Conservation (phyloP, 2,329 filamentous ascomycete species). For the Penicillium sp. region DNA sequence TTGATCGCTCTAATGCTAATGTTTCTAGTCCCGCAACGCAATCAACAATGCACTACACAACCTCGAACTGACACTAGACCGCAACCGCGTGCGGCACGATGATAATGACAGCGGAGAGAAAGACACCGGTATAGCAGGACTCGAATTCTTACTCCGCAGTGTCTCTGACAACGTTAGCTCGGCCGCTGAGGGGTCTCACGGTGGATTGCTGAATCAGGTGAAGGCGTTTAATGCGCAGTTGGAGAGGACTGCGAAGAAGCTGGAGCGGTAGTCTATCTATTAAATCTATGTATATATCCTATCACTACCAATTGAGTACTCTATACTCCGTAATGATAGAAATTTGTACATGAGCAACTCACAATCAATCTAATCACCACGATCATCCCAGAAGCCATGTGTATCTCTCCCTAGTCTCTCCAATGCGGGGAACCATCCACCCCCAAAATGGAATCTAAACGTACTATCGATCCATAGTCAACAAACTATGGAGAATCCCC, state of each 20-base stretch:
- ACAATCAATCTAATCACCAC: too few species aligned
- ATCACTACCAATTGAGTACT: not conserved
- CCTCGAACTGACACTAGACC: slow-evolving; percentile 40
- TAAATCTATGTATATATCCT: not conserved
- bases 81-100: slow-evolving; percentile 24
- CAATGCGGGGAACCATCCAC: too few species aligned
- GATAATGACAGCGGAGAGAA: slow-evolving; percentile 17
- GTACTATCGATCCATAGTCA: too few species aligned
- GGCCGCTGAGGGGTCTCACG: slow-evolving; percentile 32
- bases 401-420: too few species aligned
- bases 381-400: too few species aligned
- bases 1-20: not conserved
- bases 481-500: too few species aligned
- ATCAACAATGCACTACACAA: slow-evolving; percentile 43
- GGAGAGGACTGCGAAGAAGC: slow-evolving; percentile 27
- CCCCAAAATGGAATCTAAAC: too few species aligned
- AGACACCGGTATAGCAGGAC: slow-evolving; percentile 26
- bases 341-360: not conserved
- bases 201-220: slow-evolving; percentile 40
- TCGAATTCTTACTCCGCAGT: slow-evolving; percentile 42
- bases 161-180: slow-evolving; percentile 40
- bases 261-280: slow-evolving; percentile 9
- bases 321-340: not conserved
- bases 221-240: slow-evolving; percentile 42
- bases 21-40: slow-evolving; percentile 30